Conservation (phyloP, 345 rosid genomes). For the Cardamine resedifolia region DNA sequence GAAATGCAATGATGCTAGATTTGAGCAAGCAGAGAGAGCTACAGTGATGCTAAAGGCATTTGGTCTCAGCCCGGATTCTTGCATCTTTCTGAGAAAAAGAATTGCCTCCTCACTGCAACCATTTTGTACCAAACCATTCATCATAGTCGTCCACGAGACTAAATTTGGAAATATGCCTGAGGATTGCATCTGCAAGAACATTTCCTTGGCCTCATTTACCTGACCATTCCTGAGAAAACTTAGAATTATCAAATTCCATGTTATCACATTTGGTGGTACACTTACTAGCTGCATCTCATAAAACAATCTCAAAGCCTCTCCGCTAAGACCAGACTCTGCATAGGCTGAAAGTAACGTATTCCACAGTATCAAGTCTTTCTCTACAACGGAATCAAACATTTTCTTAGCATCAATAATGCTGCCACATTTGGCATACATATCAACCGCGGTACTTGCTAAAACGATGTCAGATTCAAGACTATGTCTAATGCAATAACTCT, state of each 20-base stretch:
- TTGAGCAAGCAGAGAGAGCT: constrained; percentile 50
- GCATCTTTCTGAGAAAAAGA: constrained; percentile 49
- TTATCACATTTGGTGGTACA: constrained; percentile 54
- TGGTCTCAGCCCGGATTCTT: constrained; percentile 57
- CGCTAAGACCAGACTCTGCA: constrained; percentile 55
- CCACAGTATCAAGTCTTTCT: constrained; percentile 61
- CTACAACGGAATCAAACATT: constrained; percentile 48
- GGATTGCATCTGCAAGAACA: constrained; percentile 63
- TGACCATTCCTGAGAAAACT: constrained; percentile 58
- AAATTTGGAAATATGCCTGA: constrained; percentile 49
- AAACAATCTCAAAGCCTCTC: constrained; percentile 66
- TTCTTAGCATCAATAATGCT: constrained; percentile 49
- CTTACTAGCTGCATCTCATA: constrained; percentile 74
- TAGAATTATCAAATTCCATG: constrained; percentile 66
- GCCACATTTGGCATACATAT: constrained; percentile 70
- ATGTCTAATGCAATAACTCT: constrained; percentile 67
- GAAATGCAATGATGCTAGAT: constrained; percentile 41
- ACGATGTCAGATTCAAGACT: constrained; percentile 51
- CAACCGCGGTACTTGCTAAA: constrained; percentile 48
- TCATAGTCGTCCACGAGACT: constrained; percentile 56
- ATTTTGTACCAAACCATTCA: constrained; percentile 59
- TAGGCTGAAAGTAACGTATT: constrained; percentile 62
- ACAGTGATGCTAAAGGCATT: constrained; percentile 46
- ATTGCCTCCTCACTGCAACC: constrained; percentile 47
- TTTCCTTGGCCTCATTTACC: constrained; percentile 55